Evolutionary conservation across 2,329 filamentous ascomycete species (phyloP).

Genomic region (Microsporum canis): DNA sequence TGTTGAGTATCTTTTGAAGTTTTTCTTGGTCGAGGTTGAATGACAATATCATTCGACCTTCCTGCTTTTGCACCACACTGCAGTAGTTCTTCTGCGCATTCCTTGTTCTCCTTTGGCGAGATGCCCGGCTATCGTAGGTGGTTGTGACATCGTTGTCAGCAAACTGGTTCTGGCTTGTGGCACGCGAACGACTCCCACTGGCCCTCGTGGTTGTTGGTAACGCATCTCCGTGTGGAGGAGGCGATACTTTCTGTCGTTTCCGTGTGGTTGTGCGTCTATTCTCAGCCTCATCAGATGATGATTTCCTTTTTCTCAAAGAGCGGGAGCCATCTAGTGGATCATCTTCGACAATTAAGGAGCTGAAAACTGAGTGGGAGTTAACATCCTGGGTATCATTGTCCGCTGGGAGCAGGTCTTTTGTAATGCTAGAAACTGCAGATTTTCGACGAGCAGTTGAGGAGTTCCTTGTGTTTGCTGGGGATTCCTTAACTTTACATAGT

Average conservation of each 20-base stretch:
- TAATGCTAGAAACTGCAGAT: slow-evolving; percentile 53
- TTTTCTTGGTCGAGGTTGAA: slow-evolving; percentile 48
- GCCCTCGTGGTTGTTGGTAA: background rate
- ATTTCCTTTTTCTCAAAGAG: slow-evolving; percentile 71
- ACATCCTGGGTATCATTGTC: slow-evolving; percentile 53
- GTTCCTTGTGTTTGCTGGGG: slow-evolving; percentile 23
- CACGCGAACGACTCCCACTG: slow-evolving; percentile 9
- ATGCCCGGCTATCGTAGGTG: slow-evolving; percentile 17
- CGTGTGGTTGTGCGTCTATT: slow-evolving; percentile 36
- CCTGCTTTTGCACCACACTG: slow-evolving; percentile 31
- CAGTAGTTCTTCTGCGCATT: slow-evolving; percentile 32
- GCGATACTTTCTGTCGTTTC: slow-evolving; percentile 34
- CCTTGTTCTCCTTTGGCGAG: slow-evolving; percentile 49
- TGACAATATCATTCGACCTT: slow-evolving; percentile 44
- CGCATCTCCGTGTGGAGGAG: background rate
- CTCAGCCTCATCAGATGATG: slow-evolving; percentile 55
- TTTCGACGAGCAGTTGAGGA: slow-evolving; percentile 32
- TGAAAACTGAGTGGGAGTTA: slow-evolving; percentile 67
- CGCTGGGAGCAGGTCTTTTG: slow-evolving; percentile 60
- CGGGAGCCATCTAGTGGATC: slow-evolving; percentile 66
- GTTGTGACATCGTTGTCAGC: slow-evolving; percentile 7
- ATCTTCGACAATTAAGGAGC: slow-evolving; percentile 58
- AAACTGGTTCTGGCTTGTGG: slow-evolving; percentile 7
- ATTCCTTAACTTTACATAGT: slow-evolving; percentile 39
- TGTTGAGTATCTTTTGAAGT: slow-evolving; percentile 49